Base-by-base conservation (phyloP, 1,284 basidiomycete genomes). In the Boletus albobrunnescens region DNA sequence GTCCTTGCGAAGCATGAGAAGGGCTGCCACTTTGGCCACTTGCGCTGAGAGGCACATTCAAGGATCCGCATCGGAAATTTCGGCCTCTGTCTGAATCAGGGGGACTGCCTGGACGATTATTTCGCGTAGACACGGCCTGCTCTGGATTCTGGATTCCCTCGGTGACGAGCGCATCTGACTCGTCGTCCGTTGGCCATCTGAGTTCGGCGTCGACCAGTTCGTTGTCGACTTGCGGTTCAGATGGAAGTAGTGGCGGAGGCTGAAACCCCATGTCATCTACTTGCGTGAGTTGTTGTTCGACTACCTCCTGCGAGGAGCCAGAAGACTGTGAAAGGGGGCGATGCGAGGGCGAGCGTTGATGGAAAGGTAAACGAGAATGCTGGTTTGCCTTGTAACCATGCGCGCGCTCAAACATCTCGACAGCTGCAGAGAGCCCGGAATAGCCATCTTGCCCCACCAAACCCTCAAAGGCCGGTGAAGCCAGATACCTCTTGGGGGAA, bases 401-500 rank as follows among this genome's bases (percentile, higher is more conserved):
- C 11, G 40, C 48, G 22, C 53, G 51, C 39, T 59, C 61, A 36
- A 58, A 50, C 38, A 41, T 50, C 37, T 60, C 55, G 11, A 58
- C 39, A 16, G 51, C 57, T 17, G 49, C 52, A n/a, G 57, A 47
- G 41, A 54, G 44, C 24, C 45, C 36, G 2, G 39, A 31, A 13
- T 17, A 37, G 8, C 30, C 39, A 37, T 44, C 20, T 20, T 44
- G 61, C 27, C 13, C 46, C 12, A 52, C 30, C 46, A 59, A 28
- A 16, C 33, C 31, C 35, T 66, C 60, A 36, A 72, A 66, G 9
- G 64, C 54, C 0, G 75, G 74, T 27, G 69, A 71, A 31, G 58
- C 40, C 0, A 50, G 59, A 5, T 49, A 19, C 7, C 11, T 26
- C 24, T 42, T 16, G 6, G 50, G 50, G 20, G 59, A 58, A 30